phyloP scores from a whole-genome alignment of 139 green algal genomes.

The Haematococcus sp. region DNA sequence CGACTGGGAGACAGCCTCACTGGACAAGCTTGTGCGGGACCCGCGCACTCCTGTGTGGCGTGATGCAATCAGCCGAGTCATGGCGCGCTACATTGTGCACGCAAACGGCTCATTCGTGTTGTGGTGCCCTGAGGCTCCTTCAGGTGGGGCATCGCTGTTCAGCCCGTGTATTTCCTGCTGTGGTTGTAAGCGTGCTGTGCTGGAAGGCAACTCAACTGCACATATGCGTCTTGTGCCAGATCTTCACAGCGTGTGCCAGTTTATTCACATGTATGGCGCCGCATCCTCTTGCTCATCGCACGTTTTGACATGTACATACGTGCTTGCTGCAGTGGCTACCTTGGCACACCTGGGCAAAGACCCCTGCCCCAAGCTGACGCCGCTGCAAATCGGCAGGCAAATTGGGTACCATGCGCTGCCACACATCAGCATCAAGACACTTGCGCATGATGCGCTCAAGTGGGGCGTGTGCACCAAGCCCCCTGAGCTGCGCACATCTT shows the following conservation, averaged over 20 bases:
- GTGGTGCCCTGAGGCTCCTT: not conserved
- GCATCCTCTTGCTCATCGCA: too few relatives aligned
- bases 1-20: too few relatives aligned
- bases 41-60: not conserved
- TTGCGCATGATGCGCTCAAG: not conserved
- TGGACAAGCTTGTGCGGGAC: too few relatives aligned
- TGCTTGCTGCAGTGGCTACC: too few relatives aligned
- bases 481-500: not conserved
- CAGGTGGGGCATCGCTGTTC: not conserved
- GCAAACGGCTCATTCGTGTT: too few relatives aligned
- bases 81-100: not conserved
- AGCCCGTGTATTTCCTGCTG: not conserved
- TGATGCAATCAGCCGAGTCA: not conserved
- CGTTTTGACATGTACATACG: too few relatives aligned
- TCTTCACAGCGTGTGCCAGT: too few relatives aligned
- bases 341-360: not conserved
- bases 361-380: not conserved
- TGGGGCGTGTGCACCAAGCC: slow-evolving; percentile 10
- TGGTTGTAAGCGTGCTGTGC: too few relatives aligned
- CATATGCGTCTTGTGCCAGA: too few relatives aligned
- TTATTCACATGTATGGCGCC: too few relatives aligned
- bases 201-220: too few relatives aligned
- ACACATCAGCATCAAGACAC: not conserved
- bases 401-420: slow-evolving; percentile 1
- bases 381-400: not conserved